Evolutionary conservation across 495 filamentous ascomycete species (phyloP).

Genomic region (Astrocystis sublimbata): DNA sequence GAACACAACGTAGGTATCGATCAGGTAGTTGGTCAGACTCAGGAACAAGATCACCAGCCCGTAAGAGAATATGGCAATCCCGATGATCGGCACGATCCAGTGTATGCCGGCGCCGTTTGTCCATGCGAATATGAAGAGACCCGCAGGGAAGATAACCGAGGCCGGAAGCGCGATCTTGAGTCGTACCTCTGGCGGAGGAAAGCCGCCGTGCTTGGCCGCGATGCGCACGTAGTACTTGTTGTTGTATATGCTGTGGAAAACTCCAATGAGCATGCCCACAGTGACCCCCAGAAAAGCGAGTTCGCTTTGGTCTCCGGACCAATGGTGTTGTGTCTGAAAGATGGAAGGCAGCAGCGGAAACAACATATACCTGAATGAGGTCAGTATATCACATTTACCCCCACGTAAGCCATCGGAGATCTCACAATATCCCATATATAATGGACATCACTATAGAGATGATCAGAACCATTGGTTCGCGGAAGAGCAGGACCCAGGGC

Average conservation of each 20-base stretch:
- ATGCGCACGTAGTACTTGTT: constrained; percentile 50
- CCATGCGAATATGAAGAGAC: constrained; percentile 57
- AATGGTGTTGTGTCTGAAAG: constrained; percentile 69
- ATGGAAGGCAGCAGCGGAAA: constrained; percentile 88
- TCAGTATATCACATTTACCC: too few relatives aligned
- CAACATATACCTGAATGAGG: constrained; percentile 85
- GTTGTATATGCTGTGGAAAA: constrained; percentile 65
- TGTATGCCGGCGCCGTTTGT: constrained; percentile 40
- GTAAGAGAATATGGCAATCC: constrained; percentile 52
- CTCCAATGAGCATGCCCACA: constrained; percentile 71
- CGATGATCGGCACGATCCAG: constrained; percentile 52
- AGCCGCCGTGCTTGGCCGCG: neutral
- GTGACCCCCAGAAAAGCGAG: constrained; percentile 78
- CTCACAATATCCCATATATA: constrained; percentile 80
- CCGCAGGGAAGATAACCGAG: too few relatives aligned
- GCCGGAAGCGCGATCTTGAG: too few relatives aligned
- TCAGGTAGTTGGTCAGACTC: constrained; percentile 44
- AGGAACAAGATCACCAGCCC: constrained; percentile 61
- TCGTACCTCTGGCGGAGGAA: neutral
- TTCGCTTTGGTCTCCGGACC: constrained; percentile 71
- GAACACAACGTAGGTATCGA: constrained; percentile 40
- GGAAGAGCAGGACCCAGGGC: constrained; percentile 72
- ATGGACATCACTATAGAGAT: constrained; percentile 77
- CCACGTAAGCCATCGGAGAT: too few relatives aligned
- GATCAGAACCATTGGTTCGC: constrained; percentile 81